Evolutionary conservation across 2,329 filamentous ascomycete species (phyloP), one percentile per base, ranked within the genome.

Genomic region (Colletotrichum euphorbiae): DNA sequence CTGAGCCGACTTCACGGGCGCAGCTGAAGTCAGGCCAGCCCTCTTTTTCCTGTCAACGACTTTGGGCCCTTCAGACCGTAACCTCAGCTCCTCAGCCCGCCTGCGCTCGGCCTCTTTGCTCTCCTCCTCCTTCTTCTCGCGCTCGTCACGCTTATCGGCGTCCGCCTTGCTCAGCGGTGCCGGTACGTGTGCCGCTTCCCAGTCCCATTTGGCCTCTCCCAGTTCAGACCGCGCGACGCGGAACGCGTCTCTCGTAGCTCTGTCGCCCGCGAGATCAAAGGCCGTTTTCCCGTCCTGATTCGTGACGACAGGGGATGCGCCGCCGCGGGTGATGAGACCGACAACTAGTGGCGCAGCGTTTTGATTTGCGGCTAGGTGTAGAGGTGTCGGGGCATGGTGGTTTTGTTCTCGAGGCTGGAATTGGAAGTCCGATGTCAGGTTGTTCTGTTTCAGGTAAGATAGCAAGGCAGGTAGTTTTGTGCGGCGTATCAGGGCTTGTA

Each of bases 391-490:
- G 0, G 94, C 91, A 75, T 97, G 93, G 76, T 94, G 86, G 73
- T 94, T 90, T 59, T 90, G 87, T 67, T 91, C 87, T 1, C 83
- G 73, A 0, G 94, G 94, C 62, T 90, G 84, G 77, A 98, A 97
- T 24, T 81, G 83, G 75, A 97, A 98, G 67, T 91, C 85, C 0
- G 92, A 76, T 1, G 87, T 81, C 9, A 98, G 82, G 3, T 83
- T 82, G 79, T 98, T 97, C 69, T 87, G 90, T 70, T 89, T 88
- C 6, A 99, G 82, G 76, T 98, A 99, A 1, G 92, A 90, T 15
- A 98, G 84, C 2, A 99, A 81, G 0, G 92, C 93, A 0, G 96
- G 95, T 0, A 96, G 88, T 78, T 97, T 98, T 2, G 93, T 97
- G 46, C 96, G 91, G 51, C 93, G 91, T 67, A 97, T 92, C 28